Evolutionary conservation across 768 basidiomycete genomes (phyloP), one percentile per base, ranked within the genome.

Genomic region (Megacollybia marginata): DNA sequence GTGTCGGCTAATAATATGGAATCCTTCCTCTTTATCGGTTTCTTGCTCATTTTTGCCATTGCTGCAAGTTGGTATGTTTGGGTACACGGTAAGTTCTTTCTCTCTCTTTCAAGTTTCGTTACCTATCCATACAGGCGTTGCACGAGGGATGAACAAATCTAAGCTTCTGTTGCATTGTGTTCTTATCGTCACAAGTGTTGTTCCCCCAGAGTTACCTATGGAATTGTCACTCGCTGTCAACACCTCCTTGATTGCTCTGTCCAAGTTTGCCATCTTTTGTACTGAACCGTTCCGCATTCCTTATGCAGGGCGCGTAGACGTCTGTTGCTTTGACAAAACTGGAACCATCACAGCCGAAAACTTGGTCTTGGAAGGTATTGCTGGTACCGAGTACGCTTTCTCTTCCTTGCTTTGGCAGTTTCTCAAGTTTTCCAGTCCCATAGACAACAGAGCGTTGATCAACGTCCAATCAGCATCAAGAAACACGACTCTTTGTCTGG

Each of bases 301-400:
- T 0, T 89, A 73, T 53, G 96, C 96, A 5, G 96, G 96, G 5
- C 80, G 92, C 18, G 93, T 98, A 2, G 96, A 99, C 57, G 87
- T 98, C 13, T 99, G 96, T 67, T 98, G 96, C 67, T 98, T 99
- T 58, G 96, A 99, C 69, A 99, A 99, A 76, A 99, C 96, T 0
- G 96, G 95, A 19, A 98, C 96, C 0, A 97, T 99, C 57, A 99
- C 96, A 0, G 92, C 92, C 0, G 94, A 97, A 64, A 86, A 93
- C 63, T 70, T 98, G 11, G 92, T 97, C 8, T 75, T 98, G 1
- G 94, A 99, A 62, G 96, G 96, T 48, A 79, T 99, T 38, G 90
- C 79, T 23, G 96, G 94, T 47, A 76, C 96, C 42, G 79, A 92
- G 94, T 97, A 60, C 59, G 90, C 70, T n/a, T 36, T 43, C 40